These are phyloP conservation scores for Penicillium odoratum DNA, from an alignment of 495 filamentous ascomycete genomes.

Conservation along the genomic window DNA sequence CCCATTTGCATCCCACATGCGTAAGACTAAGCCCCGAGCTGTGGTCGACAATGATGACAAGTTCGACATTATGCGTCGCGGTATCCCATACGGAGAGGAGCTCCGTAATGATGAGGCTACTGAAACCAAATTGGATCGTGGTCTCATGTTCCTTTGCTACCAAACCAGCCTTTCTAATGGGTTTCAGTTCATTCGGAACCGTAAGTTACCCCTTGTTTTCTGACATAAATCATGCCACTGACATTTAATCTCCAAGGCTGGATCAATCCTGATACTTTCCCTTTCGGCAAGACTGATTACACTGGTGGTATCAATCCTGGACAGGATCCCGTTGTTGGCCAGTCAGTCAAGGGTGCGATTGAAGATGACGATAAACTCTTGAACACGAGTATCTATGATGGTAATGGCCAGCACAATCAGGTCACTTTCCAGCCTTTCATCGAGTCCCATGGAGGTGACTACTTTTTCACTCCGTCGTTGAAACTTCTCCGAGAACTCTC, in stretches of 20 bases:
- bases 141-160: background rate
- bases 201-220: background rate
- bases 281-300: background rate
- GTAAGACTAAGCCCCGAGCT: background rate
- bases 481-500: conserved; percentile 9
- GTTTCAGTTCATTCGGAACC: background rate
- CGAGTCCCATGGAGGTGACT: conserved; percentile 13
- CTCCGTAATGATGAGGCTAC: background rate
- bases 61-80: background rate
- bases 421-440: conserved; percentile 33
- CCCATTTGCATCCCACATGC: background rate
- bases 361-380: background rate
- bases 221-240: background rate
- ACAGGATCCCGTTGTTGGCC: background rate
- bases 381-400: background rate
- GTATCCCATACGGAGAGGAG: background rate
- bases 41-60: background rate
- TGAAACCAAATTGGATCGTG: background rate
- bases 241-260: background rate
- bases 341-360: background rate
- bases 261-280: background rate
- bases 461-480: conserved; percentile 14
- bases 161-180: background rate
- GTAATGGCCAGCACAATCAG: conserved; percentile 25
- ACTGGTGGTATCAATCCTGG: background rate